These are phyloP conservation scores for Omphalotus guepiniiformis DNA, from an alignment of 768 basidiomycete genomes.

Conservation along the genomic window DNA sequence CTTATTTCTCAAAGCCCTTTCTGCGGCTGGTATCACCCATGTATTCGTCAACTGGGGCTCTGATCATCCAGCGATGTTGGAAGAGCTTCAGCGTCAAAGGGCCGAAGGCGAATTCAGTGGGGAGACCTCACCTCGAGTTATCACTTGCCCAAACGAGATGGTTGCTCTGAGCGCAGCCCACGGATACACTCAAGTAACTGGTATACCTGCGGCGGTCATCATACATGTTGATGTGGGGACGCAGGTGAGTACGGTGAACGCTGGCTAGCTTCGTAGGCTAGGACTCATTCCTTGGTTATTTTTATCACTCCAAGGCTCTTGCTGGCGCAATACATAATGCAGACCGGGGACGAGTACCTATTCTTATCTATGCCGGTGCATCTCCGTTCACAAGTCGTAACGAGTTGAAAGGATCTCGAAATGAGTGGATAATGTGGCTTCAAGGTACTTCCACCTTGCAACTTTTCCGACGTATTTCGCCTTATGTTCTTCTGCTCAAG, in stretches of 20 bases:
- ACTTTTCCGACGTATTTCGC: background rate
- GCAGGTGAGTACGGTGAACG: conserved; percentile 34
- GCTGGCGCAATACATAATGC: conserved; percentile 74
- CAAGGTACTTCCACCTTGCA: conserved; percentile 41
- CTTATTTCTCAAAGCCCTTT: conserved; percentile 53
- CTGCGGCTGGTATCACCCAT: conserved; percentile 57
- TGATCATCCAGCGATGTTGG: conserved; percentile 68
- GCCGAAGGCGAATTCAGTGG: conserved; percentile 26
- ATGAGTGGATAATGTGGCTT: conserved; percentile 73
- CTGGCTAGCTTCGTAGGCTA: background rate
- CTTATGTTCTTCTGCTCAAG: conserved; percentile 27
- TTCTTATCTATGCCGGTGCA: conserved; percentile 71
- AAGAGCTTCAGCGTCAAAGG: conserved; percentile 61
- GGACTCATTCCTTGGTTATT: background rate
- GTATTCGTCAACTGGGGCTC: conserved; percentile 77
- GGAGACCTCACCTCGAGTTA: conserved; percentile 41
- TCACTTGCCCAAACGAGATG: conserved; percentile 76
- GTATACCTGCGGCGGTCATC: conserved; percentile 66
- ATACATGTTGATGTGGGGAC: conserved; percentile 74
- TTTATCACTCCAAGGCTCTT: conserved; percentile 38
- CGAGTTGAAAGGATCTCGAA: conserved; percentile 58
- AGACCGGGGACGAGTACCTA: conserved; percentile 54
- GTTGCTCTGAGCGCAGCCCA: conserved; percentile 71
- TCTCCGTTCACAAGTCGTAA: conserved; percentile 54
- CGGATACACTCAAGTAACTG: conserved; percentile 62